Base-by-base conservation (phyloP, 1,284 basidiomycete genomes). In the Bjerkandera adusta region DNA sequence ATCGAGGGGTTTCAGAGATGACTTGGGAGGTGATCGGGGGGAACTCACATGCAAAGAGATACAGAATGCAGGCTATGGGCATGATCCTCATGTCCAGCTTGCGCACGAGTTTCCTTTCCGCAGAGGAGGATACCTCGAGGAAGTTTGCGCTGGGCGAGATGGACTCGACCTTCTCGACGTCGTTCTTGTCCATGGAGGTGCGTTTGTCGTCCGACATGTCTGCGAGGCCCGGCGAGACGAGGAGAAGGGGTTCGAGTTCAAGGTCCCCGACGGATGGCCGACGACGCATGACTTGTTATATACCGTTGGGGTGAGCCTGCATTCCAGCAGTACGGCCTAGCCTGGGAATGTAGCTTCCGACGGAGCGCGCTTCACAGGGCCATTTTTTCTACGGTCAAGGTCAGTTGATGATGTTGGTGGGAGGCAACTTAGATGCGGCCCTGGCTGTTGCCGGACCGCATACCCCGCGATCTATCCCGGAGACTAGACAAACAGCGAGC, bases 21-120 rank as follows among this genome's bases (percentile, higher is more conserved):
- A n/a, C n/a, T n/a, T n/a, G n/a, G n/a, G n/a, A 2, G 25, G 18
- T 15, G 16, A n/a, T 11, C 5, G 11, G 18, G n/a, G 5, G 11
- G 18, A n/a, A 64, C 82, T 59, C 49, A 85, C 85, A 89, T 18
- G 85, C 83, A 60, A 85, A 87, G 27, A 89, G 70, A 56, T 89
- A 89, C 29, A 89, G 72, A 20, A 86, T 58, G 55, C 85, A 88
- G 1, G 78, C 70, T 44, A 89, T 78, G 30, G 85, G 85, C 45
- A 89, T 66, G 39, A 89, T 86, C 18, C 84, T 72, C 48, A 55
- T 48, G 57, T 89, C 86, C 42, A 89, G 68, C 60, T 83, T 87
- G 56, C 77, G 71, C 22, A 89, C 70, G 3, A 89, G 70, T 52
- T 64, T 70, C 63, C 89, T 87, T 48, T 79, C 76, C 25, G 29